Conservation (phyloP, 108 stramenopile species). For the Epithemia pelagica region DNA sequence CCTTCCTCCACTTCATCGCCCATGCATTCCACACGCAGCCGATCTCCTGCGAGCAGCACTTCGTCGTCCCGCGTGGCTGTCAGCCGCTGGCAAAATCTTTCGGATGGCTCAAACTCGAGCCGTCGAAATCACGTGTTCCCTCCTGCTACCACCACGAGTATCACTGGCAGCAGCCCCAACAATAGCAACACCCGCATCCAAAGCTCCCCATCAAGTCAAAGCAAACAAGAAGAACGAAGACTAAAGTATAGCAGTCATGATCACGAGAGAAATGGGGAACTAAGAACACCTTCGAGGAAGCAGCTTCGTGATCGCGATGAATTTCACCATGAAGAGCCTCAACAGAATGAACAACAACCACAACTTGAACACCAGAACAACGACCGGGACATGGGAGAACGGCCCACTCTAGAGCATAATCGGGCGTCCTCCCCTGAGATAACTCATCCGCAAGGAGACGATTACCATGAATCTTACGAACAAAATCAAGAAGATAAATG, state of each 20-base stretch:
- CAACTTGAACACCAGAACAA: neutral
- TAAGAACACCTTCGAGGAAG: too few species aligned
- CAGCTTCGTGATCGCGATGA: too few species aligned
- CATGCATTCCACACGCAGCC: neutral
- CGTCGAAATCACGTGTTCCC: too few species aligned
- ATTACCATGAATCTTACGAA: neutral
- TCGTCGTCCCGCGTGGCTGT: neutral
- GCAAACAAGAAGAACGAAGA: neutral
- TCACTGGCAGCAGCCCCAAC: neutral
- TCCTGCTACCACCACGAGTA: too few species aligned
- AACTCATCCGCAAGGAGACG: too few species aligned
- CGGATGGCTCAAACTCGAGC: neutral
- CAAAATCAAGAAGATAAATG: neutral
- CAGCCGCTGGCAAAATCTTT: neutral
- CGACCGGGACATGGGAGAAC: neutral
- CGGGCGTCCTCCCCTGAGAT: too few species aligned
- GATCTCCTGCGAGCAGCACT: neutral
- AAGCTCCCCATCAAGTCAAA: neutral
- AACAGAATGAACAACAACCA: neutral
- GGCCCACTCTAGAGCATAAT: too few species aligned
- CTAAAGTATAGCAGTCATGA: too few species aligned
- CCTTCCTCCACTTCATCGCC: too few species aligned
- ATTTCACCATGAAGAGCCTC: neutral
- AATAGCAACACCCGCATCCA: neutral
- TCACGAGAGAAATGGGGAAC: too few species aligned